Evolutionary conservation across 2,329 filamentous ascomycete genomes (phyloP), one percentile per base, ranked within the genome.

Genomic region (Fusarium fujikuroi): DNA sequence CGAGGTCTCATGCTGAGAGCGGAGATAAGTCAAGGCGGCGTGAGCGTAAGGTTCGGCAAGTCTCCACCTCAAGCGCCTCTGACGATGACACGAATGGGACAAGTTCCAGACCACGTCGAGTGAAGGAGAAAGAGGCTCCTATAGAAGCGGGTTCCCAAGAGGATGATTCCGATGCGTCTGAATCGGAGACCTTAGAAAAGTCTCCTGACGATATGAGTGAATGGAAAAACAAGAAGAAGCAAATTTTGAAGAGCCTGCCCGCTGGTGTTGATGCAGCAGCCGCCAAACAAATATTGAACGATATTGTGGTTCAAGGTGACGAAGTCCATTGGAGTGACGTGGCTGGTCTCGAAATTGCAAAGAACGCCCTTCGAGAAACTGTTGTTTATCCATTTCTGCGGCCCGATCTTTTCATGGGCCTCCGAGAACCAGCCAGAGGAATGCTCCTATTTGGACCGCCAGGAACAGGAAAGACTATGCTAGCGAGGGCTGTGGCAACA

Each of bases 401-500:
- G 3, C 96, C 96, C 3, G 96, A 99, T 82, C 85, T 99, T 5
- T 99, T 99, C 84, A 96, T 95, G 89, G 96, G 96, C 1, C 87
- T 99, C 16, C 92, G 96, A 43, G 96, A 99, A 79, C 96, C 96
- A 25, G 95, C 96, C 19, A 88, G 95, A 65, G 96, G 96, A 10
- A 98, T 99, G 94, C 87, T 99, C 3, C 87, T 99, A 3, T 99
- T 99, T 79, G 96, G 96, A 0, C 96, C 96, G 3, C 96, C 96
- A 0, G 96, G 96, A n/a, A 99, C 96, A 0, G 96, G 96, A 59
- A 99, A 99, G 83, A 99, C 96, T 0, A 99, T 99, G 96, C 86
- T 99, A 42, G 96, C 96, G 15, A 90, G 96, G 72, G 80, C 82
- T n/a, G 95, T 98, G 2, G 96, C 96, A 3, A 98, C 96, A 0